phyloP scores from a whole-genome alignment of 2,329 filamentous ascomycete genomes.

The Microcera coccophila region DNA sequence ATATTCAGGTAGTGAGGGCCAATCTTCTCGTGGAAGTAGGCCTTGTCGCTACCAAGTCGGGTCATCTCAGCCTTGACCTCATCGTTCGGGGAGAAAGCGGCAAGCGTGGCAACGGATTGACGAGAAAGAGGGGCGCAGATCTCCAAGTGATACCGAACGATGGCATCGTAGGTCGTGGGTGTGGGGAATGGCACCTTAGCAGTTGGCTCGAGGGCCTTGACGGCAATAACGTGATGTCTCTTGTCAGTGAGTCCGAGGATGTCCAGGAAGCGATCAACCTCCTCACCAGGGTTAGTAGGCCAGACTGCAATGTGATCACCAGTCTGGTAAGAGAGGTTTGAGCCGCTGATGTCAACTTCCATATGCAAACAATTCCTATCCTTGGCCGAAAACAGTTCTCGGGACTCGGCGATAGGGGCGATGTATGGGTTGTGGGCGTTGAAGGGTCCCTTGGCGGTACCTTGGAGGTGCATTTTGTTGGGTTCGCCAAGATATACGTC shows the following conservation, averaged over 20 bases:
- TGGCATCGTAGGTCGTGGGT: constrained; percentile 92
- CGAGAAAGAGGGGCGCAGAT: constrained; percentile 93
- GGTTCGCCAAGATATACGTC: constrained; percentile 94
- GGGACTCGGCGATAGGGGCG: constrained; percentile 86
- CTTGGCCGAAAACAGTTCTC: constrained; percentile 83
- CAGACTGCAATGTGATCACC: constrained; percentile 96
- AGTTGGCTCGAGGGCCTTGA: constrained; percentile 90
- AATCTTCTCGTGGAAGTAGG: constrained; percentile 88
- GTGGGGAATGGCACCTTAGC: constrained; percentile 97
- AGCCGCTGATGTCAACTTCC: constrained; percentile 87
- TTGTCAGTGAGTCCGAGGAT: constrained; percentile 73
- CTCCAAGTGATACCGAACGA: constrained; percentile 93
- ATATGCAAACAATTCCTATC: constrained; percentile 94
- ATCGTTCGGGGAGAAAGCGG: constrained; percentile 85
- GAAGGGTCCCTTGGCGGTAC: constrained; percentile 78
- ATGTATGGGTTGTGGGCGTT: constrained; percentile 97
- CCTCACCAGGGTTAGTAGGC: constrained; percentile 90
- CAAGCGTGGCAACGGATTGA: constrained; percentile 84
- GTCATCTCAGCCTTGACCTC: constrained; percentile 80
- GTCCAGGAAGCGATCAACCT: constrained; percentile 85
- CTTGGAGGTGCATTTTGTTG: constrained; percentile 92
- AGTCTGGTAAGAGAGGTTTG: constrained; percentile 89
- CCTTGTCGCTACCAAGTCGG: constrained; percentile 86
- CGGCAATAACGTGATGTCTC: constrained; percentile 74
- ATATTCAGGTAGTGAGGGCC: constrained; percentile 82